These are phyloP conservation scores for Eucalyptus polybractea DNA, from an alignment of 345 rosid genomes.

Conservation along the genomic window DNA sequence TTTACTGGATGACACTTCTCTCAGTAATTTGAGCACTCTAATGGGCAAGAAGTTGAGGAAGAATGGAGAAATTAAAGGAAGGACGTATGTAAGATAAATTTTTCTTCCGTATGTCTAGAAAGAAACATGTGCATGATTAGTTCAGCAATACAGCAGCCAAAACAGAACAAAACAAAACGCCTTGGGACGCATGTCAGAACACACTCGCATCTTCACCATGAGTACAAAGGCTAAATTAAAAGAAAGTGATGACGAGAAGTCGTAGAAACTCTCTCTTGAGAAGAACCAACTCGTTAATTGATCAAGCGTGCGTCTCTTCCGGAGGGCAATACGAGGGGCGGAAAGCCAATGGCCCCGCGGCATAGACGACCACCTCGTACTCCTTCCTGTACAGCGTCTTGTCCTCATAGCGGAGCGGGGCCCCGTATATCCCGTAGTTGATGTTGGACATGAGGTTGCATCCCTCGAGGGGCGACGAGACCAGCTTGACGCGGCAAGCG, in stretches of 20 bases:
- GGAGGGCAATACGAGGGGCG: slow-evolving; percentile 52
- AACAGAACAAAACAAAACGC: background rate
- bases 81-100: background rate
- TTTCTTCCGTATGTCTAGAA: background rate
- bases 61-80: background rate
- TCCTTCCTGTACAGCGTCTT: slow-evolving; percentile 25
- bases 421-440: slow-evolving; percentile 66
- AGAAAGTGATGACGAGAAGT: background rate
- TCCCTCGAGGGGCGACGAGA: slow-evolving; percentile 51
- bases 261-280: background rate
- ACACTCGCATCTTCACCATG: background rate
- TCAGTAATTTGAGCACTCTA: background rate
- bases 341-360: slow-evolving; percentile 90
- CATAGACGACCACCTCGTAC: slow-evolving; percentile 50
- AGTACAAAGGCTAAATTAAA: background rate
- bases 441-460: slow-evolving; percentile 65
- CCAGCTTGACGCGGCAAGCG: slow-evolving; percentile 56
- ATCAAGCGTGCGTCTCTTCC: background rate
- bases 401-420: slow-evolving; percentile 41
- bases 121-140: background rate
- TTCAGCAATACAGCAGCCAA: background rate
- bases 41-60: background rate
- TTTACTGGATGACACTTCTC: background rate
- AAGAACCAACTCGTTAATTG: background rate
- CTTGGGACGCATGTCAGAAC: background rate